These are phyloP conservation scores for Karstenula rhodostoma DNA, from an alignment of 2,329 filamentous ascomycete species.

Conservation along the genomic window DNA sequence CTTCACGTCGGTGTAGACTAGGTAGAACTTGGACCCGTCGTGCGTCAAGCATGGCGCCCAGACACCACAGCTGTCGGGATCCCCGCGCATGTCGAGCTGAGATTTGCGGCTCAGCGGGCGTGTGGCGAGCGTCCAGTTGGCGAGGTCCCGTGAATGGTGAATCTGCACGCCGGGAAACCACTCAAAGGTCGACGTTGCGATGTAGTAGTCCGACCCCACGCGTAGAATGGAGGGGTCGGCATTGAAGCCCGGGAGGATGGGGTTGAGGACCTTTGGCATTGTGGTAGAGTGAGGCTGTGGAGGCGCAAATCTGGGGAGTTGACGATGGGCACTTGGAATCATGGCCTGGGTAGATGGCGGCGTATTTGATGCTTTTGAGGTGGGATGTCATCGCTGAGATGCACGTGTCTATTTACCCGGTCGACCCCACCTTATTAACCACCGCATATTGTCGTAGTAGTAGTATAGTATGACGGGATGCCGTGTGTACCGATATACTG, in stretches of 20 bases:
- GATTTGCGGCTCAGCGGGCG: constrained; percentile 61
- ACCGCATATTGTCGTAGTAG: constrained; percentile 19
- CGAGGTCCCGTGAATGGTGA: constrained; percentile 63
- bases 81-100: constrained; percentile 62
- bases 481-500: neutral
- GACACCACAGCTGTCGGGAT: constrained; percentile 63
- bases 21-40: constrained; percentile 67
- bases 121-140: constrained; percentile 62
- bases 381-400: constrained; percentile 2
- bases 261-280: constrained; percentile 55
- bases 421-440: constrained; percentile 17
- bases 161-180: constrained; percentile 69
- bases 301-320: neutral
- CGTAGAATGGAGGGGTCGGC: constrained; percentile 67
- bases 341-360: neutral
- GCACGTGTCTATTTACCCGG: constrained; percentile 19
- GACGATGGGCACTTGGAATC: neutral
- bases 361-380: constrained; percentile 4
- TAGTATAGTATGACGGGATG: neutral
- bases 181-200: constrained; percentile 70
- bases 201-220: constrained; percentile 62
- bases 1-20: constrained; percentile 72
- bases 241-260: constrained; percentile 67
- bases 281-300: constrained; percentile 10
- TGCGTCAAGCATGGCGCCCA: constrained; percentile 72